Evolutionary conservation across 331 rosid genomes (phyloP).

Genomic region (Quercus tomentella): DNA sequence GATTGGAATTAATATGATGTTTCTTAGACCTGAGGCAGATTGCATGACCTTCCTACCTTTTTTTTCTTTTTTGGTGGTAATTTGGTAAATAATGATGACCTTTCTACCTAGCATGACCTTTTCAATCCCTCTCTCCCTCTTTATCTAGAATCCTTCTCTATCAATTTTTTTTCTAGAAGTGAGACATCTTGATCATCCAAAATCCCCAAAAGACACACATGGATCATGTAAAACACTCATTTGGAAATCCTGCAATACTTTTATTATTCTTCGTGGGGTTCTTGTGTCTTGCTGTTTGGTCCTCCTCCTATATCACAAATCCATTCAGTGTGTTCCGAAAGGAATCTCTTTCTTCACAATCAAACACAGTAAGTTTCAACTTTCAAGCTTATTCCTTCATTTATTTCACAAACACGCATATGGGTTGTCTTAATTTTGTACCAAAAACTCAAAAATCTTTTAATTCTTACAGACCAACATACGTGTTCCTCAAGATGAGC

Average conservation of each 20-base stretch:
- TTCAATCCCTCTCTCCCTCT: neutral
- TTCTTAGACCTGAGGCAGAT: neutral
- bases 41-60: neutral
- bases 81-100: too few species aligned
- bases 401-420: neutral
- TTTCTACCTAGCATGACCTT: too few species aligned
- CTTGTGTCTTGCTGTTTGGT: conserved; percentile 15
- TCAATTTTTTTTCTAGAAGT: too few species aligned
- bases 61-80: too few species aligned
- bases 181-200: too few species aligned
- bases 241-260: conserved; percentile 10
- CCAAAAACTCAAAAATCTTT: neutral
- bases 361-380: conserved; percentile 22
- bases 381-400: neutral
- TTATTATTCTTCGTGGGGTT: conserved; percentile 20
- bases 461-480: conserved; percentile 14
- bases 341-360: neutral
- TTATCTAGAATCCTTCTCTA: neutral
- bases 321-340: conserved; percentile 13
- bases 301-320: conserved; percentile 18
- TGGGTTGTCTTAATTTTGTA: neutral
- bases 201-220: neutral
- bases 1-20: too few species aligned
- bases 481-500: conserved; percentile 25
- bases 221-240: conserved; percentile 23